Conservation (phyloP, 169 alveolate genomes). For the Plasmodium vinckei region DNA sequence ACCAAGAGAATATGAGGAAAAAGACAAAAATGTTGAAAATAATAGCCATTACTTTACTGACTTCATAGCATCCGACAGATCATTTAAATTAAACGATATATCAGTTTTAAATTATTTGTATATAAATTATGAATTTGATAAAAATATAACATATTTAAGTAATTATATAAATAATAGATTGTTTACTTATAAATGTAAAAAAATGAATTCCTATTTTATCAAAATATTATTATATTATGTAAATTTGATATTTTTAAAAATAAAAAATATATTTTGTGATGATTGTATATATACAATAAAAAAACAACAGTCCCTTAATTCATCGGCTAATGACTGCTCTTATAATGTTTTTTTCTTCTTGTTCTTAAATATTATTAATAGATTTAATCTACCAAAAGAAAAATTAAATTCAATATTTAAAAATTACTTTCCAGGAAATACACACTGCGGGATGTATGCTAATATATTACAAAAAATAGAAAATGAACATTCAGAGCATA, state of each 20-base stretch:
- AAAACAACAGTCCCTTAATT: constrained; percentile 61
- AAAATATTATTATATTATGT: constrained; percentile 68
- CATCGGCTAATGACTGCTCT: constrained; percentile 75
- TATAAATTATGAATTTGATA: constrained; percentile 64
- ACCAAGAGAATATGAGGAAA: background rate
- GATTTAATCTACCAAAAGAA: constrained; percentile 47
- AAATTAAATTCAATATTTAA: constrained; percentile 25
- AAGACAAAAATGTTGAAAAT: background rate
- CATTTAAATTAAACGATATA: constrained; percentile 44
- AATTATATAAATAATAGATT: constrained; percentile 59
- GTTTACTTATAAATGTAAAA: constrained; percentile 38
- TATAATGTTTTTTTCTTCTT: constrained; percentile 49
- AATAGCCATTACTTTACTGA: background rate
- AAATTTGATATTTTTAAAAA: constrained; percentile 44
- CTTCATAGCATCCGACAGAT: background rate
- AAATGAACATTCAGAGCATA: background rate
- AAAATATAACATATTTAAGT: constrained; percentile 32
- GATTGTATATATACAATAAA: constrained; percentile 71
- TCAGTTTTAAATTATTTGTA: constrained; percentile 63
- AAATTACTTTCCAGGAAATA: constrained; percentile 73
- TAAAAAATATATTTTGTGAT: constrained; percentile 77
- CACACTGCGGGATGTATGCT: constrained; percentile 17
- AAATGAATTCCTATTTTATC: constrained; percentile 70
- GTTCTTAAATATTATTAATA: constrained; percentile 36
- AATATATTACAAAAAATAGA: constrained; percentile 7